Evolutionary conservation across 2,329 filamentous ascomycete genomes (phyloP), one percentile per base, ranked within the genome.

Genomic region (Botrytis elliptica): DNA sequence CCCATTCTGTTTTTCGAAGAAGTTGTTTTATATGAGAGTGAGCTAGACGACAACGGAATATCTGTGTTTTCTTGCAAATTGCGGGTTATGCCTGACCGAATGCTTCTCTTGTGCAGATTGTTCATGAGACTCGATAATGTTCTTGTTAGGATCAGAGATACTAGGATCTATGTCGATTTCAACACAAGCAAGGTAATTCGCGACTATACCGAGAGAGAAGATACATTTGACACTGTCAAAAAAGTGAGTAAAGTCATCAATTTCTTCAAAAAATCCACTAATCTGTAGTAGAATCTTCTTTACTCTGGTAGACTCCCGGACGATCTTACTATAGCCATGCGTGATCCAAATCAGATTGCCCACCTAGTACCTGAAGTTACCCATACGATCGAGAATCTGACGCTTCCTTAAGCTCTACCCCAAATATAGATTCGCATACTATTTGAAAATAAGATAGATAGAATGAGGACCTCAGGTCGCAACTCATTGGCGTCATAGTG

Each of bases 1-100:
- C 96, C 96, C 0, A 99, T 99, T 77, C 85, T 97, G 8, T 98
- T 98, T 86, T 97, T 97, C 81, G 95, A 98, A 84, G 94, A 98
- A 79, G 94, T 99, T 57, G 90, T 98, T 79, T 87, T 99, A 66
- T 99, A 97, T 82, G 96, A 99, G 85, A 97, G 97, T 84, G 96
- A 99, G 85, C 88, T 99, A 65, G 96, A 97, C 75, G 96, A 99
- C 83, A 99, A 99, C 81, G 96, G 96, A 75, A 96, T 98, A 78
- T 93, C 94, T 44, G 88, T 98, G 81, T 86, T 97, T 74, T 97
- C 91, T 75, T 94, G 92, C 83, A 99, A 99, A 85, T 85, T 98
- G 69, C 88, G 96, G 74, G 95, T 98, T 73, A 98, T 98, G 91
- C 93, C 95, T 72, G 89, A 91, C 79, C 88, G 96, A 72, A 90